Conservation (phyloP, 2,329 filamentous ascomycete species). For the Talaromyces funiculosus region DNA sequence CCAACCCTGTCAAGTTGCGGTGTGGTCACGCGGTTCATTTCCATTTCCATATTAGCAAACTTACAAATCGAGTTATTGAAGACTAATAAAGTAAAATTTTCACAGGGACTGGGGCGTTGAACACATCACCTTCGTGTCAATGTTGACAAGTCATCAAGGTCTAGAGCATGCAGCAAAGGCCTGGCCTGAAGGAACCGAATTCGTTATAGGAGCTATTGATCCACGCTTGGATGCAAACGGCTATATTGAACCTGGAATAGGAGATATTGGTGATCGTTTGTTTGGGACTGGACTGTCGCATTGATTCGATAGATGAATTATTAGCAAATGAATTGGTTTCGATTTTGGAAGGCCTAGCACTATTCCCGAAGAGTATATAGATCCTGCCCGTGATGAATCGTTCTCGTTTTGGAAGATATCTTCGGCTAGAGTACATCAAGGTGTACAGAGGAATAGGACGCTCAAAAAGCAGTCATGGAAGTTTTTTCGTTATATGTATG, state of each 20-base stretch:
- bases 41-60: not conserved
- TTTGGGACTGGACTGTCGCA: constrained; percentile 20
- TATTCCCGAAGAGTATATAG: not conserved
- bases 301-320: not conserved
- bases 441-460: not conserved
- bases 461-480: not conserved
- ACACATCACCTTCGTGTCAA: constrained; percentile 23
- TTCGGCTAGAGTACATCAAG: too few species aligned
- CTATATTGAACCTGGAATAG: constrained; percentile 24
- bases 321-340: not conserved
- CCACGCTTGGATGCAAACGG: constrained; percentile 21
- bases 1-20: not conserved
- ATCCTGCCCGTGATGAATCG: not conserved
- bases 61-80: not conserved
- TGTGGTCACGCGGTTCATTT: constrained; percentile 1
- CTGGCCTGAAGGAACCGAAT: constrained; percentile 23
- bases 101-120: constrained; percentile 25
- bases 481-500: constrained; percentile 1
- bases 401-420: not conserved
- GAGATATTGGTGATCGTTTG: constrained; percentile 27
- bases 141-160: constrained; percentile 20
- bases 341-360: not conserved
- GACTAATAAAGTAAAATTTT: not conserved
- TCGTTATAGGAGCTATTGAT: constrained; percentile 25
- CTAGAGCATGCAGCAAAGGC: constrained; percentile 19